A percentile compares a stretch with the other conserved stretches of the same genome.
phyloP scores from a whole-genome alignment of 768 basidiomycete genomes.

The Kwoniella sp. region DNA sequence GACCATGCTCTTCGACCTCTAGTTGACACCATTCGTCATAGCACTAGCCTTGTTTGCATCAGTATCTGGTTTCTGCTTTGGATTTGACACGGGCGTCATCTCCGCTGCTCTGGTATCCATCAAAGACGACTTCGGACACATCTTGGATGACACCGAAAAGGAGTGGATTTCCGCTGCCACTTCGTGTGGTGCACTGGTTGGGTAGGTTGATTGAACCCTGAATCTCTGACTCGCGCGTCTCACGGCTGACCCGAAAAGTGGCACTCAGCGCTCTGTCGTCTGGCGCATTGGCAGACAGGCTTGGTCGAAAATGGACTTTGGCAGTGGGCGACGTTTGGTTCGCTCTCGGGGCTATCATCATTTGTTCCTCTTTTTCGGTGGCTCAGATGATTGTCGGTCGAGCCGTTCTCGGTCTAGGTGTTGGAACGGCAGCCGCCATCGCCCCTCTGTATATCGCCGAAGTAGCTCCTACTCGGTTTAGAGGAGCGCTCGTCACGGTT shows the following conservation, averaged over 20 bases:
- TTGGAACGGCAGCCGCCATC: constrained; percentile 38
- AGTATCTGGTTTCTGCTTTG: constrained; percentile 45
- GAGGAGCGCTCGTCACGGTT: constrained; percentile 41
- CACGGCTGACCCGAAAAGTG: too few species aligned
- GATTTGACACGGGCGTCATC: constrained; percentile 47
- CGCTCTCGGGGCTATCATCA: constrained; percentile 39
- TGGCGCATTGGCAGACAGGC: constrained; percentile 36
- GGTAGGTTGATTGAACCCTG: constrained; percentile 12
- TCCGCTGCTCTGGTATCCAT: constrained; percentile 37
- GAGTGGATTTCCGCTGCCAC: constrained; percentile 43
- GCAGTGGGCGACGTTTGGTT: constrained; percentile 42
- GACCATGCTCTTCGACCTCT: not conserved
- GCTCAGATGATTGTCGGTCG: constrained; percentile 42
- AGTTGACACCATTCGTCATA: constrained; percentile 32
- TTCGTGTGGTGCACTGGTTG: constrained; percentile 38
- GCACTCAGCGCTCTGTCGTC: constrained; percentile 25
- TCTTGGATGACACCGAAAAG: constrained; percentile 33
- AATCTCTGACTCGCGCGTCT: not conserved
- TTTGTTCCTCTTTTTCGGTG: constrained; percentile 34
- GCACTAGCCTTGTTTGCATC: constrained; percentile 32
- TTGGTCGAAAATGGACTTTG: constrained; percentile 47
- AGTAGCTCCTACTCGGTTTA: constrained; percentile 35
- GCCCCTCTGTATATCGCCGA: constrained; percentile 42
- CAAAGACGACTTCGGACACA: constrained; percentile 39
- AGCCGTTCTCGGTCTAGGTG: constrained; percentile 37